Evolutionary conservation across 805 yeast genomes (phyloP).

Genomic region (Wickerhamomyces queroliae): DNA sequence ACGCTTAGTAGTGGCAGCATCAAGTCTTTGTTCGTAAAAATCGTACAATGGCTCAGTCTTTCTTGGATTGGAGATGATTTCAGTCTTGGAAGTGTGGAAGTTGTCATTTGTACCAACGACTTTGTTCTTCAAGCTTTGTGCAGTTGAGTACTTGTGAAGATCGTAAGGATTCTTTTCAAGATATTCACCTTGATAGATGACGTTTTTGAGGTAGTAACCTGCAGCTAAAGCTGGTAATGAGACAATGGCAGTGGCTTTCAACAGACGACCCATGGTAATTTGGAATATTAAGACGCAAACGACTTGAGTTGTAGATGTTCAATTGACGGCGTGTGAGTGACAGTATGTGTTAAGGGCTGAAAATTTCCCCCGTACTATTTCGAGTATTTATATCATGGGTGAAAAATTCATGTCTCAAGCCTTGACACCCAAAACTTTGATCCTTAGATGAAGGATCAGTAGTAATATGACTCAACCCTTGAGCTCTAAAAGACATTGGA

Average conservation of each 20-base stretch:
- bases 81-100: constrained; percentile 3
- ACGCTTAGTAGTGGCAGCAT: constrained; percentile 8
- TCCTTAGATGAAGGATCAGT: no score
- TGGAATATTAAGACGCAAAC: no score
- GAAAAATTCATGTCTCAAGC: no score
- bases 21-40: constrained; percentile 15
- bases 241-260: constrained; percentile 3
- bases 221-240: constrained; percentile 7
- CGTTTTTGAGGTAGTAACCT: constrained; percentile 2
- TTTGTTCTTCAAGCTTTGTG: constrained; percentile 2
- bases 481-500: no score
- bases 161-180: constrained; percentile 12
- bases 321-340: no score
- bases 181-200: constrained; percentile 11
- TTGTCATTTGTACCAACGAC: constrained; percentile 9
- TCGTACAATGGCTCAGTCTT: constrained; percentile 11
- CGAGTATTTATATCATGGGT: no score
- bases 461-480: no score
- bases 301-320: no score
- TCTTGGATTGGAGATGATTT: constrained; percentile 11
- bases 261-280: constrained; percentile 4
- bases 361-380: no score
- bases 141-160: neutral
- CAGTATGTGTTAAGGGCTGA: no score
- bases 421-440: no score